Evolutionary conservation across 352 stramenopile species (phyloP).

Genomic region (Phytophthora brassicae): DNA sequence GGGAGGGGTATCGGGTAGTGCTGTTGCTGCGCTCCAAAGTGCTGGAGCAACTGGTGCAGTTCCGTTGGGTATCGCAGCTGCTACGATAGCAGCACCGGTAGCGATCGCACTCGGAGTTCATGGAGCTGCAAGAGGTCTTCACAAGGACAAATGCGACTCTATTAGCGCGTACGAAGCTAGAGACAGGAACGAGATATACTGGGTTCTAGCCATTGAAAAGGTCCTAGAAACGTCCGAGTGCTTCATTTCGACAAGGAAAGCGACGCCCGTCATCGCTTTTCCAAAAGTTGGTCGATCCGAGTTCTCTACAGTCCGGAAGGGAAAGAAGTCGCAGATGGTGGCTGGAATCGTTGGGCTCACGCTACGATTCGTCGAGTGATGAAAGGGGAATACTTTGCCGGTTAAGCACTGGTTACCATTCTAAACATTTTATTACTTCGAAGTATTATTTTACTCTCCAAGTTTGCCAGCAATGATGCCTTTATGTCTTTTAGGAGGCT

Average conservation of each 20-base stretch:
- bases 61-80: conserved; percentile 1
- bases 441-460: no score
- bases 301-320: conserved; percentile 20
- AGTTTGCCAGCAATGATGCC: no score
- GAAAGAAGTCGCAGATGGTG: conserved; percentile 10
- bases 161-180: conserved; percentile 16
- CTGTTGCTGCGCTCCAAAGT: conserved; percentile 46
- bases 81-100: neutral
- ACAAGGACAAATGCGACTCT: conserved; percentile 4
- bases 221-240: conserved; percentile 20
- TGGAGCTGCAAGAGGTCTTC: neutral
- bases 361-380: conserved; percentile 26
- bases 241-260: conserved; percentile 16
- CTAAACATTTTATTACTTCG: no score
- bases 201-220: conserved; percentile 27
- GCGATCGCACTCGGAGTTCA: neutral
- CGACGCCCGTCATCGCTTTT: conserved; percentile 13
- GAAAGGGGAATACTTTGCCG: conserved; percentile 16
- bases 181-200: conserved; percentile 1
- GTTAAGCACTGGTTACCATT: no score
- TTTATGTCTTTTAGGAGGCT: no score
- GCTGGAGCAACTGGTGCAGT: conserved; percentile 31
- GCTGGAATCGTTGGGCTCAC: conserved; percentile 15
- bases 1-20: conserved; percentile 31
- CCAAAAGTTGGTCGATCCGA: conserved; percentile 21